Percentiles rank a stretch among this genome's conserved stretches.
phyloP scores from a whole-genome alignment of 2,329 filamentous ascomycete species.

The Aspergillus sclerotialis region DNA sequence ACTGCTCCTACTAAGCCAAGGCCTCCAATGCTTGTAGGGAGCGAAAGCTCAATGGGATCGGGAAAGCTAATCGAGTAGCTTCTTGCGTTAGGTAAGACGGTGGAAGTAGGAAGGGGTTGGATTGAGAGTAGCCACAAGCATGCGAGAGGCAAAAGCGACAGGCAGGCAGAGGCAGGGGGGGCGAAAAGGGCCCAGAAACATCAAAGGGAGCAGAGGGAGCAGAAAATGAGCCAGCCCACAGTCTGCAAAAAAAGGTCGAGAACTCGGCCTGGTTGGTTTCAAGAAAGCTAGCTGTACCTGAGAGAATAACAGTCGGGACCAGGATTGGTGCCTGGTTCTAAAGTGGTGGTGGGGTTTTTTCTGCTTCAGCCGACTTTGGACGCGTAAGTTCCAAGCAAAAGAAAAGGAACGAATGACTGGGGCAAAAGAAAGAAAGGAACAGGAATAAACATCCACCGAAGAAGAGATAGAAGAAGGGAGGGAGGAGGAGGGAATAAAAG shows the following conservation, averaged over 20 bases:
- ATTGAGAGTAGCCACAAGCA: neutral
- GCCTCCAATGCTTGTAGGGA: constrained; percentile 22
- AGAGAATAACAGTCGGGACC: too few relatives aligned
- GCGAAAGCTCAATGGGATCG: constrained; percentile 9
- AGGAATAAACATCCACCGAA: neutral
- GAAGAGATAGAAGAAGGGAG: neutral
- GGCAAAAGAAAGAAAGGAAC: neutral
- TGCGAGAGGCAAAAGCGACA: neutral
- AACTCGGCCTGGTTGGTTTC: too few relatives aligned
- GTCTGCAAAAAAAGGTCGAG: too few relatives aligned
- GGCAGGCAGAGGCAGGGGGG: neutral
- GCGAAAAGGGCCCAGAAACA: neutral
- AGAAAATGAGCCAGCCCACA: neutral
- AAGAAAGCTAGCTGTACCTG: too few relatives aligned
- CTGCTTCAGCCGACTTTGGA: neutral
- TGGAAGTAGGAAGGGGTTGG: constrained; percentile 1
- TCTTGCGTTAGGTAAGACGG: neutral
- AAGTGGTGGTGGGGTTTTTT: neutral
- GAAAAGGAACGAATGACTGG: neutral
- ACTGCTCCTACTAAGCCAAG: constrained; percentile 27
- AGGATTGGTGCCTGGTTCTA: too few relatives aligned
- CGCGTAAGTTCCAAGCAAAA: too few relatives aligned
- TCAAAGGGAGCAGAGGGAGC: neutral
- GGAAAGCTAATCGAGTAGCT: constrained; percentile 5
- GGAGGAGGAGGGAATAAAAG: neutral